These are phyloP conservation scores for Sphagnum tenellum DNA, from an alignment of 225 moss, liverwort and hornwort species.

Conservation along the genomic window DNA sequence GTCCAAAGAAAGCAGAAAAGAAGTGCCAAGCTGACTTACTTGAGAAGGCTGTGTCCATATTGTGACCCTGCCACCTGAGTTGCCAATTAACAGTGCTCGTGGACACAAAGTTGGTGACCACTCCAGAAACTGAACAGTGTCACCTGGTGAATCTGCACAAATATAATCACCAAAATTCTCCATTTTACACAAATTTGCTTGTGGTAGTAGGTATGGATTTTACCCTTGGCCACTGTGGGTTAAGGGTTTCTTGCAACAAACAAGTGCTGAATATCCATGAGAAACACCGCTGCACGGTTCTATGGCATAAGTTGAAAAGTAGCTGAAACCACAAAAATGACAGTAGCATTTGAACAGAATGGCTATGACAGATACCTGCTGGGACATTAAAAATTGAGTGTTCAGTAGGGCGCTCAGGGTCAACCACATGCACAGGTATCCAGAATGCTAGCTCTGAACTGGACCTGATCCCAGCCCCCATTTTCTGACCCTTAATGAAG, in stretches of 20 bases:
- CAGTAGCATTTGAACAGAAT: too few relatives aligned
- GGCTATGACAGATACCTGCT: slow-evolving; percentile 42
- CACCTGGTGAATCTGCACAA: slow-evolving; percentile 75
- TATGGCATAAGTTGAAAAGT: too few relatives aligned
- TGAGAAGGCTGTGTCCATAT: slow-evolving; percentile 85
- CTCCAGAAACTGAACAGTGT: slow-evolving; percentile 74
- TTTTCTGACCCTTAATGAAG: not conserved
- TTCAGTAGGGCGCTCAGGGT: slow-evolving; percentile 91
- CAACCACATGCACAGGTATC: slow-evolving; percentile 87
- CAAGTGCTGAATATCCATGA: slow-evolving; percentile 2
- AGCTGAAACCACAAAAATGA: too few relatives aligned
- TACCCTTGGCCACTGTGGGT: too few relatives aligned
- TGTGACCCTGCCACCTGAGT: slow-evolving; percentile 67
- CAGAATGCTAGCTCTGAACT: slow-evolving; percentile 70
- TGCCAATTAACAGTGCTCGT: slow-evolving; percentile 74
- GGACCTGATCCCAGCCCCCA: slow-evolving; percentile 35
- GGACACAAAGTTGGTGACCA: slow-evolving; percentile 85
- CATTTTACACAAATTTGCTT: not conserved
- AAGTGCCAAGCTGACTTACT: slow-evolving; percentile 31
- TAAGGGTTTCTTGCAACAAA: not conserved
- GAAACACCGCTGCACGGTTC: not conserved
- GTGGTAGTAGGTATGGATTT: too few relatives aligned
- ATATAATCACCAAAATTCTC: not conserved
- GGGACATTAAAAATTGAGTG: slow-evolving; percentile 89
- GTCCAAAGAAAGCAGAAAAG: too few relatives aligned